phyloP scores from a whole-genome alignment of 805 yeast genomes.

The Vanderwaltozyma yarrowii region DNA sequence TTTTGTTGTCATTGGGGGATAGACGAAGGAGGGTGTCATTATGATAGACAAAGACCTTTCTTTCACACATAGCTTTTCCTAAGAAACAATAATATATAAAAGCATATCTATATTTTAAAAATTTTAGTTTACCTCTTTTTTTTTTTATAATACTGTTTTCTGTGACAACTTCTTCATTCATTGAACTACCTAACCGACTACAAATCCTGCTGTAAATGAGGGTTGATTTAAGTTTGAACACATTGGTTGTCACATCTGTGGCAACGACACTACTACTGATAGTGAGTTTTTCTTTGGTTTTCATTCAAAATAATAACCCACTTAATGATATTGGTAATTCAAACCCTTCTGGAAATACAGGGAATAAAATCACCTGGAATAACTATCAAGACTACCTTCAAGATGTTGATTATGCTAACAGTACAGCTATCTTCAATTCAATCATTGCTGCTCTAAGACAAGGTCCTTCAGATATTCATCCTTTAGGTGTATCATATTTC shows the following conservation, averaged over 20 bases:
- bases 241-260: neutral
- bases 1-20: no score
- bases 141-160: no score
- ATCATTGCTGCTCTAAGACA: constrained; percentile 44
- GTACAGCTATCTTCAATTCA: constrained; percentile 47
- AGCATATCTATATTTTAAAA: no score
- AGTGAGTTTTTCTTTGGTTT: constrained; percentile 1
- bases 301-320: neutral
- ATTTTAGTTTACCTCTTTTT: no score
- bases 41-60: no score
- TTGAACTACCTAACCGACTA: no score
- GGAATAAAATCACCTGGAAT: constrained; percentile 5
- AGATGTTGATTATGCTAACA: constrained; percentile 37
- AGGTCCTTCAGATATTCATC: constrained; percentile 41
- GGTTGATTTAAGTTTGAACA: neutral
- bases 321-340: no score
- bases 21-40: no score
- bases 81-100: no score
- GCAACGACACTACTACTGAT: neutral
- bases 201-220: no score
- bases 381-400: constrained; percentile 19
- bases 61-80: no score
- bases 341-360: neutral
- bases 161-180: no score
- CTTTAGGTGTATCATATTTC: constrained; percentile 46